These are phyloP conservation scores for Tremella fuciformis DNA, from an alignment of 768 basidiomycete species.

Conservation along the genomic window DNA sequence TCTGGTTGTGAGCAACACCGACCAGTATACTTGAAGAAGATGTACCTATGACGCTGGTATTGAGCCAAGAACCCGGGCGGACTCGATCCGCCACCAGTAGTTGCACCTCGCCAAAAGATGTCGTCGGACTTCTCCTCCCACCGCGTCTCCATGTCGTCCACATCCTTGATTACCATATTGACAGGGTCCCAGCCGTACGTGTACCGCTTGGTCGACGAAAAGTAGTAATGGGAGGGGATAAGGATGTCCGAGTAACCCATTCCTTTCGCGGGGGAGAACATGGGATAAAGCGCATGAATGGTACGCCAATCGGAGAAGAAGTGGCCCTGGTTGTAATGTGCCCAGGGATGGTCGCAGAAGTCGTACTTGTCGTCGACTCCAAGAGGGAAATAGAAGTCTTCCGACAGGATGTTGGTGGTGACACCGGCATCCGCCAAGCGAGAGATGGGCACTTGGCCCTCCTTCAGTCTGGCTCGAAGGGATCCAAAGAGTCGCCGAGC, in stretches of 20 bases:
- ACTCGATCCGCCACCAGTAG: constrained; percentile 86
- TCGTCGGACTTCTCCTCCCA: constrained; percentile 86
- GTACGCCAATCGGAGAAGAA: constrained; percentile 97
- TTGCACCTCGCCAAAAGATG: constrained; percentile 92
- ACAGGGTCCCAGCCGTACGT: constrained; percentile 88
- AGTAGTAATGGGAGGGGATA: constrained; percentile 96
- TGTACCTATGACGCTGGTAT: constrained; percentile 78
- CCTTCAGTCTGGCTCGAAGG: constrained; percentile 57
- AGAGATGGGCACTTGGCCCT: constrained; percentile 50
- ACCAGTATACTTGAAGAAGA: constrained; percentile 33
- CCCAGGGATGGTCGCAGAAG: constrained; percentile 77
- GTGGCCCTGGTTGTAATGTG: constrained; percentile 83
- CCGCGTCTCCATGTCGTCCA: constrained; percentile 78
- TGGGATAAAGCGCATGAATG: constrained; percentile 80
- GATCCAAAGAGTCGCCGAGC: constrained; percentile 82
- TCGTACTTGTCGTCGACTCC: constrained; percentile 66
- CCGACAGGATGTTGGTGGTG: constrained; percentile 42
- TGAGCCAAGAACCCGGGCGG: constrained; percentile 76
- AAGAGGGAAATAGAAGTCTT: constrained; percentile 65
- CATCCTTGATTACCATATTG: constrained; percentile 66
- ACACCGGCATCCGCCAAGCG: constrained; percentile 52
- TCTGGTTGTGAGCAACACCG: constrained; percentile 43
- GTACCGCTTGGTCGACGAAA: constrained; percentile 72
- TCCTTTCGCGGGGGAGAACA: constrained; percentile 88
- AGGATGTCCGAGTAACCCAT: constrained; percentile 82